Evolutionary conservation across 495 filamentous ascomycete genomes (phyloP).

Genomic region (Choiromyces venosus): DNA sequence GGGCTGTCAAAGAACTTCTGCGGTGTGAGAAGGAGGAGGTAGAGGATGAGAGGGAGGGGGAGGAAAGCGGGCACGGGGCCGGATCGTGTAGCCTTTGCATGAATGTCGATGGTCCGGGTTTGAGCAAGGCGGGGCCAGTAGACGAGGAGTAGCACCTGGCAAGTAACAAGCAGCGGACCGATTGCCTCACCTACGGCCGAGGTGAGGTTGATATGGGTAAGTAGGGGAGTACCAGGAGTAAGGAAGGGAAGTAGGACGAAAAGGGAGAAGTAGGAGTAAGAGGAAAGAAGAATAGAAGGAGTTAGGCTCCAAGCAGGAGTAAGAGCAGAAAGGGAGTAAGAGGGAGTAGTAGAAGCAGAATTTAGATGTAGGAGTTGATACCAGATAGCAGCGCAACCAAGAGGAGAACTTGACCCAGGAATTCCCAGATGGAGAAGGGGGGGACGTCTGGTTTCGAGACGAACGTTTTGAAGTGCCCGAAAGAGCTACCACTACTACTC

Average conservation of each 20-base stretch:
- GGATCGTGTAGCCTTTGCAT: constrained; percentile 37
- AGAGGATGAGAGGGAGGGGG: constrained; percentile 29
- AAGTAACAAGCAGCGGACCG: constrained; percentile 12
- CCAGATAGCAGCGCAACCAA: constrained; percentile 27
- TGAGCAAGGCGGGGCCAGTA: constrained; percentile 28
- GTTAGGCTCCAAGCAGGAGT: constrained; percentile 1
- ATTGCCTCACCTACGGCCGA: constrained; percentile 14
- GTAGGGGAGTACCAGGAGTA: constrained; percentile 7
- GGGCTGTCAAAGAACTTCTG: constrained; percentile 29
- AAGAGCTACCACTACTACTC: constrained; percentile 31
- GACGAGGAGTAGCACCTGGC: constrained; percentile 23
- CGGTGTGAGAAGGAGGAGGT: constrained; percentile 24
- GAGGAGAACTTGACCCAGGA: constrained; percentile 29
- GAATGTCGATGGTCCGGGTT: constrained; percentile 34
- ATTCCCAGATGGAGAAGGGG: constrained; percentile 23
- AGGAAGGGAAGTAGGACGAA: constrained; percentile 3
- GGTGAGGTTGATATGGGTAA: not conserved
- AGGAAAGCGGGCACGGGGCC: constrained; percentile 35
- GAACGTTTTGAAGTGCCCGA: constrained; percentile 30
- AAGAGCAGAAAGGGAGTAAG: constrained; percentile 24
- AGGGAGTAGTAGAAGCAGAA: constrained; percentile 4
- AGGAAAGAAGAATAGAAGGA: constrained; percentile 9
- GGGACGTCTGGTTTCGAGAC: constrained; percentile 32
- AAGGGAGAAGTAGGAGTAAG: not conserved
- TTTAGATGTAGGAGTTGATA: constrained; percentile 20